phyloP scores from a whole-genome alignment of 1,139 yeast species.

The Maudiozyma humilis region DNA sequence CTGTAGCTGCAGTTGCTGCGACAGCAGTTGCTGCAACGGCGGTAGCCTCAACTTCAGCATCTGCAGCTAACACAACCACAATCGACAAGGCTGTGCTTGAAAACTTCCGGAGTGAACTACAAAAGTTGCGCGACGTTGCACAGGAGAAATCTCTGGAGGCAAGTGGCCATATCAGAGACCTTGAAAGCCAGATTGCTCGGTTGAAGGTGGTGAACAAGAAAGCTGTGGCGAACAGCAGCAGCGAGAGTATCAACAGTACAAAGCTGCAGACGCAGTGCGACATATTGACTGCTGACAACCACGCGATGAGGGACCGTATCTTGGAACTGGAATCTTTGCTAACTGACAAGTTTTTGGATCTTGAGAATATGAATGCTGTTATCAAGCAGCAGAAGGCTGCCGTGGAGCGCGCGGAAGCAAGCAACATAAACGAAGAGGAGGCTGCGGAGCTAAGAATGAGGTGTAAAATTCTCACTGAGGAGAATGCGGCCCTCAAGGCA shows the following conservation, averaged over 20 bases:
- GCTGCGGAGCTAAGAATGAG: constrained; percentile 42
- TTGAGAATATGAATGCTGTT: constrained; percentile 46
- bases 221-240: constrained; percentile 4
- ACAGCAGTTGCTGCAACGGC: too few relatives aligned
- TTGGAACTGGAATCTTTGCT: constrained; percentile 47
- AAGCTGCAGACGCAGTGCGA: constrained; percentile 41
- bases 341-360: constrained; percentile 47
- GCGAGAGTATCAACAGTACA: constrained; percentile 17
- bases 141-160: constrained; percentile 47
- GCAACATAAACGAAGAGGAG: constrained; percentile 36
- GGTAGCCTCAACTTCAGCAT: too few relatives aligned
- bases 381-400: constrained; percentile 46
- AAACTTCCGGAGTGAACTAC: constrained; percentile 39
- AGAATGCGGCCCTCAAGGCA: constrained; percentile 34
- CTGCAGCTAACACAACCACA: neutral
- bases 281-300: constrained; percentile 43
- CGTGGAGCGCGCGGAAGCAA: constrained; percentile 31
- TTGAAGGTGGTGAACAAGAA: constrained; percentile 18
- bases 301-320: constrained; percentile 36
- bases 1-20: too few relatives aligned
- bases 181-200: constrained; percentile 39
- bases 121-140: constrained; percentile 40
- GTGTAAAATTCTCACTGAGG: constrained; percentile 39
- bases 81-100: constrained; percentile 6
- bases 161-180: constrained; percentile 39